These are phyloP conservation scores for Trichoderma oligosporum DNA, from an alignment of 2,329 filamentous ascomycete species.

Conservation along the genomic window DNA sequence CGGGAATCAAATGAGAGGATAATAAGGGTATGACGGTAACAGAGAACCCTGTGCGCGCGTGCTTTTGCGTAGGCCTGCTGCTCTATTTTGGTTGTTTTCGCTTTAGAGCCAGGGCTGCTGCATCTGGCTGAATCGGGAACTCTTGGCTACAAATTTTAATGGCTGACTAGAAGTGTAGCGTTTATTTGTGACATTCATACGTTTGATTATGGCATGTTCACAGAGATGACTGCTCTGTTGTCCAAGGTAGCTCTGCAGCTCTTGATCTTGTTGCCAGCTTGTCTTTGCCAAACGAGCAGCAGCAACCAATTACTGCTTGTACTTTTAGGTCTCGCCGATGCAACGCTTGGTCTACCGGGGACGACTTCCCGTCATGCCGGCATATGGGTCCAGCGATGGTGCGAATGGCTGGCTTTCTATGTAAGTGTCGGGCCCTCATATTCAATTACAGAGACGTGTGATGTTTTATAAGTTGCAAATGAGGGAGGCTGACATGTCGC, in stretches of 20 bases:
- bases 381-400: not conserved
- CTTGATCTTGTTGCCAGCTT: not conserved
- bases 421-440: not conserved
- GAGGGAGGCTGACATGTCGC: slow-evolving; percentile 9
- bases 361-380: slow-evolving; percentile 8
- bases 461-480: not conserved
- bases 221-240: not conserved
- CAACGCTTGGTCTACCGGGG: slow-evolving; percentile 9
- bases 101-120: not conserved
- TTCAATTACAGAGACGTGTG: not conserved
- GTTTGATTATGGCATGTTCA: not conserved
- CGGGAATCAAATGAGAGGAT: not conserved
- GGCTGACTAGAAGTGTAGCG: not conserved
- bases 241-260: not conserved
- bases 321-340: not conserved
- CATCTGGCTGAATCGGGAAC: not conserved
- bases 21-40: not conserved
- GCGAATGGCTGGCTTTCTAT: not conserved
- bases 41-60: not conserved
- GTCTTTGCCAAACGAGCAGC: not conserved
- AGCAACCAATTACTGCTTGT: not conserved
- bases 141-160: not conserved
- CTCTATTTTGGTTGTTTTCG: not conserved
- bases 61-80: not conserved
- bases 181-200: not conserved